Evolutionary conservation across 2,329 filamentous ascomycete species (phyloP).

Genomic region (Blastomyces percursus): DNA sequence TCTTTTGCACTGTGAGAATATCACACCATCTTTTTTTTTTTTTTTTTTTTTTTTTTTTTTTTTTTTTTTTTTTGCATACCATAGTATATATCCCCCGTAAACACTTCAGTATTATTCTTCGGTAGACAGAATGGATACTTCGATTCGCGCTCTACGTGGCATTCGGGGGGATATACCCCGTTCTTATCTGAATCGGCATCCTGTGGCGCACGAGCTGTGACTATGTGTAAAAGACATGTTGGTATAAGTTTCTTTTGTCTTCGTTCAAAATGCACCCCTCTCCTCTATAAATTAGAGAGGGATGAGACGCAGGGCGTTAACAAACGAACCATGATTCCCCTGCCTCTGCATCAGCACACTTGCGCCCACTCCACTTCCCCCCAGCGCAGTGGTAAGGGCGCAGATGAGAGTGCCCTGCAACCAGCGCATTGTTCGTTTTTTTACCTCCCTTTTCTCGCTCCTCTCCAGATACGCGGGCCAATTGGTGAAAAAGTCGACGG

Average conservation of each 20-base stretch:
- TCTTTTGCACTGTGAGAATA: background rate
- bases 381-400: conserved; percentile 2
- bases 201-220: background rate
- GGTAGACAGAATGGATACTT: conserved; percentile 14
- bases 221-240: background rate
- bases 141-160: conserved; percentile 8
- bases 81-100: conserved; percentile 11
- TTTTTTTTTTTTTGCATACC: conserved; percentile 8
- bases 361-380: background rate
- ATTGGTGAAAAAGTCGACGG: background rate
- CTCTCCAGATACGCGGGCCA: background rate
- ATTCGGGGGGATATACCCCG: conserved; percentile 2
- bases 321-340: background rate
- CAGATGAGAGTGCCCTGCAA: conserved; percentile 3
- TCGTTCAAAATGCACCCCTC: background rate
- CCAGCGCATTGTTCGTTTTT: background rate
- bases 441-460: background rate
- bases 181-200: background rate
- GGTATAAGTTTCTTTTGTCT: background rate
- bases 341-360: background rate
- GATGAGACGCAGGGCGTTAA: background rate
- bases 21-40: background rate
- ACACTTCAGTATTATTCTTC: conserved; percentile 10
- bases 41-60: no score
- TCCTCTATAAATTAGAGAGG: background rate